Evolutionary conservation across 441 rosid species (phyloP), one percentile per base, ranked within the genome.

Genomic region (Gossypium lobatum): DNA sequence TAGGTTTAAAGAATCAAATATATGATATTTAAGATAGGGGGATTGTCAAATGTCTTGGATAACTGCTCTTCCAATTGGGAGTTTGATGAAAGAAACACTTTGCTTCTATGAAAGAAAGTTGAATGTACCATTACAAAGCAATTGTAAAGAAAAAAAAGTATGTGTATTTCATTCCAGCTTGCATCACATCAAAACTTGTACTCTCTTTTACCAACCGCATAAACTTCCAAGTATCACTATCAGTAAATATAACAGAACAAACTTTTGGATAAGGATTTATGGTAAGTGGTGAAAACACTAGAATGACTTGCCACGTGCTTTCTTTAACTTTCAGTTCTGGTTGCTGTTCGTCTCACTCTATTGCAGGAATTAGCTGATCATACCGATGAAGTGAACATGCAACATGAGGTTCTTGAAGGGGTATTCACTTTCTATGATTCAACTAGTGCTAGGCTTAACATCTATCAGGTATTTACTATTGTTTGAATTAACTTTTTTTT

Each of bases 391-490:
- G 93, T 91, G 54, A 87, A 73, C 58, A 77, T 86, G 76, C 99
- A 93, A 72, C 89, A 91, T 75, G 99, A 93, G 82, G 82, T 84
- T 58, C 83, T 90, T 52, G 98, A 95, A 70, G 98, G 92, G 77
- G 85, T 80, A 79, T 91, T 95, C 83, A 93, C 98, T 28, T 90
- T 95, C 87, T 95, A 95, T 65, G 97, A 91, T 81, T 86, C 93
- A 63, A 88, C 89, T 57, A 88, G 80, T 76, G 88, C 93, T 67
- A 89, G 83, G 53, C 95, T 95, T 59, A 88, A 91, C 75, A 82
- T 95, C 76, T 95, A 93, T 81, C 99, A 93, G 99, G 99, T 95
- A 73, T 46, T 66, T 67, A 21, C 46, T 48, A 13, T 72, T 4
- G 50, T 62, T 63, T 63, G 50, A 63, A 63, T 63, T 1, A 20